phyloP scores from a whole-genome alignment of 805 yeast genomes.

The Cyberlindnera americana region DNA sequence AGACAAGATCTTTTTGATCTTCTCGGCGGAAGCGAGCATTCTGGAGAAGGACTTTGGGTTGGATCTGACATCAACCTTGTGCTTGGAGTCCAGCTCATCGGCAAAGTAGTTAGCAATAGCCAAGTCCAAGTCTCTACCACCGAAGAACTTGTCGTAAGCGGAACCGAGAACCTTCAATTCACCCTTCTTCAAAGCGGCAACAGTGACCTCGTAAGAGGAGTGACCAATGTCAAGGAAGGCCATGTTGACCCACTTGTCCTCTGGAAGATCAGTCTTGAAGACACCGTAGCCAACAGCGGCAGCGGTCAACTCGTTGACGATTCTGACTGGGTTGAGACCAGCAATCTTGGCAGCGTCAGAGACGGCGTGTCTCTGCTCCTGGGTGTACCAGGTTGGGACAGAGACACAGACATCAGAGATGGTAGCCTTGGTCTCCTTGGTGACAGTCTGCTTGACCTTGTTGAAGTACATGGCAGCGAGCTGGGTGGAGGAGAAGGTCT shows the following conservation, averaged over 20 bases:
- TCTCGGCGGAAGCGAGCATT: conserved; percentile 88
- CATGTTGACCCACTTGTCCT: conserved; percentile 83
- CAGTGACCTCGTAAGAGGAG: conserved; percentile 86
- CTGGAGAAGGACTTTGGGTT: conserved; percentile 96
- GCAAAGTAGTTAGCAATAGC: conserved; percentile 96
- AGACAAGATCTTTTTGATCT: conserved; percentile 90
- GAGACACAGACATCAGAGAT: conserved; percentile 88
- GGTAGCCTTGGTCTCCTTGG: conserved; percentile 71
- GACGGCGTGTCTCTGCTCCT: conserved; percentile 93
- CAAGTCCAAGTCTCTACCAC: conserved; percentile 95
- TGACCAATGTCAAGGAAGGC: conserved; percentile 97
- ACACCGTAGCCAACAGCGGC: conserved; percentile 99
- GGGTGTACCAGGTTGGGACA: conserved; percentile 97
- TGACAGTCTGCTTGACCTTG: conserved; percentile 80
- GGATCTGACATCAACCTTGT: conserved; percentile 86
- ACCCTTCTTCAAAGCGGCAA: conserved; percentile 92
- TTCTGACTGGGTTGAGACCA: conserved; percentile 96
- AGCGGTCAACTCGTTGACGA: conserved; percentile 95
- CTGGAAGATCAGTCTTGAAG: conserved; percentile 95
- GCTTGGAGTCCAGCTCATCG: conserved; percentile 83
- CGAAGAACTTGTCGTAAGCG: conserved; percentile 92
- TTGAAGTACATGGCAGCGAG: conserved; percentile 91
- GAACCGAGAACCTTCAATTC: conserved; percentile 91
- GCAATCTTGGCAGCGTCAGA: conserved; percentile 95
- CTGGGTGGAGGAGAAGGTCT: conserved; percentile 82